Base-by-base conservation (phyloP, 495 filamentous ascomycete species). In the Penicillium samsonianum region DNA sequence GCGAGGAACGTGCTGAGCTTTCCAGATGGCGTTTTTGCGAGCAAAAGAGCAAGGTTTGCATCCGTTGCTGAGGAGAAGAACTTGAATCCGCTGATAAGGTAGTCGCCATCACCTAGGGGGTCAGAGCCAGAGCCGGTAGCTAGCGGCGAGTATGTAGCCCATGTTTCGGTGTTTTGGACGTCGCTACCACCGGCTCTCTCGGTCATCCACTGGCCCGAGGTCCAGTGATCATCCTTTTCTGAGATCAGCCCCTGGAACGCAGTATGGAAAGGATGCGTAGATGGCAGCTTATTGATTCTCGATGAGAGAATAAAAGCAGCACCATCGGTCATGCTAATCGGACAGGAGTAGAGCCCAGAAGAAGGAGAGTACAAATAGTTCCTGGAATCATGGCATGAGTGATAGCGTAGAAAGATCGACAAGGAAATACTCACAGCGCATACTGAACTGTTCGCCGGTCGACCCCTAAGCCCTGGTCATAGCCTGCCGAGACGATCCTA, bases 151-250 rank as follows among this genome's bases (percentile, higher is more conserved):
- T 74, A 64, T 1, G 69, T 81, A 31, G 79, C 89, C 58, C 78
- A 70, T 2, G 88, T 92, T 67, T 92, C 89, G 0, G 86, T 89
- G 44, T 77, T 81, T 7, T 83, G 83, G 4, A 91, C 86, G 59
- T 93, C 89, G 58, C 84, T 88, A 2, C 89, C 89, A 8, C 88
- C 89, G 0, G 79, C 71, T n/a, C 89, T 80, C 62, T 92, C 89
- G 0, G 90, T 92, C 90, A 92, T 92, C 90, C 90, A 93, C 65
- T 92, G 89, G 0, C 90, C 89, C 30, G 81, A 85, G 5, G 88
- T 91, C 89, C 88, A 91, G 16, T 82, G 79, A 4, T 85, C 77
- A 55, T 88, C 80, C 8, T 28, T 51, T 7, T 84, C 77, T 5
- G 83, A 84, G 25, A 77, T 82, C 10, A 89, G 65, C 14, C 72